Base-by-base conservation (phyloP, 208 protist species). In the Leishmania guyanensis region DNA sequence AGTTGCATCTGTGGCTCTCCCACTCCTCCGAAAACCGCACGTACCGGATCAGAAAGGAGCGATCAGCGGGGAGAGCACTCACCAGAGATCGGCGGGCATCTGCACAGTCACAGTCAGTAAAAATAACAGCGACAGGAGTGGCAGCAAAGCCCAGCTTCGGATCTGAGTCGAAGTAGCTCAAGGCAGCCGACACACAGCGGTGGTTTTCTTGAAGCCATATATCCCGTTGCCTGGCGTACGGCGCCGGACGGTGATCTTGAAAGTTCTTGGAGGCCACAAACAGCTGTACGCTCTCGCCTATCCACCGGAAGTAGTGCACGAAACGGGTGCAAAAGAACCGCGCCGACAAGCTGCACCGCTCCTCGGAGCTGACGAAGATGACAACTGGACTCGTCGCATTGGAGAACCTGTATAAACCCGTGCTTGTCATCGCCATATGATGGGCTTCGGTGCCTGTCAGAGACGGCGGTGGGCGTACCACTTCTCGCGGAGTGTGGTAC, bases 261-360 rank as follows among this genome's bases (percentile, higher is more conserved):
- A 88, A 83, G 72, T 53, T 81, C 3, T 75, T 53, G 8, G 84
- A 72, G 8, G 89, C 89, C 17, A 92, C 78, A 69, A 88, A 89
- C 33, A 94, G 85, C 82, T 90, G 90, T 3, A 82, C 84, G 74
- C 89, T 92, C 70, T 95, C 90, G 39, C 90, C 90, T 78, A 86
- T 91, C 88, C 92, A 94, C 14, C 80, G 83, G 12, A 93, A 81
- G 79, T 90, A 95, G 78, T 92, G 90, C 48, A 89, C 74, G 22
- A 94, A 86, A 39, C 85, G 84, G 1, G 89, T 92, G 81, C 89
- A 92, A 75, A 95, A 94, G 75, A 95, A 91, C 22, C 89, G 87
- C n/a, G 92, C 90, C 20, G 85, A 83, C 39, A 95, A 50, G 64
- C 82, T 83, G 82, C 90, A 92, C 64, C 82, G 65, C 46, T 84